Evolutionary conservation across 2,329 filamentous ascomycete genomes (phyloP), one percentile per base, ranked within the genome.

Genomic region (Alternaria sp.): DNA sequence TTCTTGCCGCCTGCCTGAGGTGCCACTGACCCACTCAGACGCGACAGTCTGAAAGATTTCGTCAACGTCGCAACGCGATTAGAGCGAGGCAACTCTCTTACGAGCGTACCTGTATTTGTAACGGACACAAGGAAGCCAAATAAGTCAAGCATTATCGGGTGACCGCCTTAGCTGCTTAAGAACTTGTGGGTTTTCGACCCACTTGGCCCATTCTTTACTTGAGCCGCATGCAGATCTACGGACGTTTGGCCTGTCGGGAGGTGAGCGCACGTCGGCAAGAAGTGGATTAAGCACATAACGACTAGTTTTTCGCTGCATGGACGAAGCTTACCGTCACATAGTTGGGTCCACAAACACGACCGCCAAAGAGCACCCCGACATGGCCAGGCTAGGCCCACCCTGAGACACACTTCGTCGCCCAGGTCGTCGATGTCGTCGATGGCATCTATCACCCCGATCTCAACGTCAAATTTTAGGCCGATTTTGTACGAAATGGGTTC

Each of bases 361-460:
- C 49, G 43, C 55, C 55, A 52, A 47, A 62, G 47, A 59, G 59
- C 55, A 54, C 47, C 47, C 8, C 13, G 30, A 49, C 26, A 15
- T 17, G 46, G 57, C 47, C 52, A 57, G 26, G 19, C 50, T 64
- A 64, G 61, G 57, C 36, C 61, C 61, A 64, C 61, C 56, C 36
- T 28, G n/a, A 52, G 19, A 51, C 43, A 57, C 28, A 30, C 54
- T 51, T 12, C 8, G 30, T 49, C 59, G 26, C 40, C 25, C 15
- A 19, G 51, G 25, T 54, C 8, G 59, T 64, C 61, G 61, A 64
- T 56, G 25, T 54, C 30, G 59, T 64, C 61, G 61, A 64, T 64
- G 61, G 52, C 47, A 52, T 60, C 45, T 32, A 45, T 30, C 26
- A 55, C 19, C 26, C 50, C 61, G 61, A 64, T 61, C 57, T 12